Evolutionary conservation across 768 basidiomycete species (phyloP), one percentile per base, ranked within the genome.

Genomic region (Tulasnella sp.): DNA sequence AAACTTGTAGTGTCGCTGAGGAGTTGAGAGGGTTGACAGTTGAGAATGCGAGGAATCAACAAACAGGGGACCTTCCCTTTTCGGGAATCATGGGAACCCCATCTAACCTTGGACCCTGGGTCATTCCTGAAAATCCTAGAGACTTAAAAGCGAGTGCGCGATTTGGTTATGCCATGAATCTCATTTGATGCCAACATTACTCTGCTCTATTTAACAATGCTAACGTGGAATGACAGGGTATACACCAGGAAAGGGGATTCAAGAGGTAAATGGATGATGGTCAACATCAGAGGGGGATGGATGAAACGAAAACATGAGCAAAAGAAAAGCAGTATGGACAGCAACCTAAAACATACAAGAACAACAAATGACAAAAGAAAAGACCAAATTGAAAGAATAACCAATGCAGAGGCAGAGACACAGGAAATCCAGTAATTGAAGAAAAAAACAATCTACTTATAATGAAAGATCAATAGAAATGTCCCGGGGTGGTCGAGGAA

Each of bases 401-500:
- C 77, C 64, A 75, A 54, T 40, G 54, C 46, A 50, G 34, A 77
- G 48, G 76, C 41, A 77, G n/a, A 77, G 40, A 58, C 46, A 77
- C 48, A 50, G 40, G 46, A 77, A 50, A 40, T 34, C 54, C 46
- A 77, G 48, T 50, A 48, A 54, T n/a, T 54, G 76, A 50, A 54
- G 58, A 34, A 75, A 40, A 31, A 74, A 75, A 75, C 41, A 73
- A 46, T 80, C 42, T 42, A 80, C 72, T 80, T 46, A 34, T 28
- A 80, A 75, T 75, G 79, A 50, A 50, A 77, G 44, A 64, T 80
- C 79, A 69, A 75, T 42, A 31, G 79, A 80, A 74, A 74, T 48
- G 44, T 80, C 79, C n/a, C 79, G 42, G 48, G 79, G 79, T 31
- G 79, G 79, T 42, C 79, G 22, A 44, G 79, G 79, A 34, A 80